A percentile compares a stretch with the other conserved stretches of the same genome.
These are phyloP conservation scores for Cyclostephanos tholiformis DNA, from an alignment of 108 stramenopile species.

Conservation along the genomic window DNA sequence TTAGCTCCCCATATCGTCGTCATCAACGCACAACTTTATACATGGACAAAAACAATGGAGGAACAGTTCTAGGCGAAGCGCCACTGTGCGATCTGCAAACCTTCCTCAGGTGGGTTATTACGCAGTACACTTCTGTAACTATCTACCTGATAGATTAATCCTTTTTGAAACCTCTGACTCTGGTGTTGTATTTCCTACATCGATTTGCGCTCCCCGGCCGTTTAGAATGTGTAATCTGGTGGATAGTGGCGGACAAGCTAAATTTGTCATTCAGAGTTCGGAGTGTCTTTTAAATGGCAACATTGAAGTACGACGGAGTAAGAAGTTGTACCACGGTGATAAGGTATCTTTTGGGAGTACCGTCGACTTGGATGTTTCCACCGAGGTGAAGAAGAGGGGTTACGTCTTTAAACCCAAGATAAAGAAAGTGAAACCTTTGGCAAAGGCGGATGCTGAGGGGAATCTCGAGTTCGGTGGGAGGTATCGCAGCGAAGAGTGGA, in stretches of 20 bases:
- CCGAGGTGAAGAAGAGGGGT: conserved; percentile 25
- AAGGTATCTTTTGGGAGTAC: conserved; percentile 24
- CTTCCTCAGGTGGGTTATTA: not conserved
- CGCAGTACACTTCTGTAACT: not conserved
- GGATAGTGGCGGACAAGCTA: conserved; percentile 1
- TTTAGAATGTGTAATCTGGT: not conserved
- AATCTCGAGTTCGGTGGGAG: conserved; percentile 32
- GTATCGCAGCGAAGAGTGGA: conserved; percentile 39
- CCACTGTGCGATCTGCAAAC: conserved; percentile 4
- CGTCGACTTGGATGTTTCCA: conserved; percentile 18
- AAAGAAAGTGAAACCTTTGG: conserved; percentile 32
- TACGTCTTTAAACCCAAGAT: conserved; percentile 28
- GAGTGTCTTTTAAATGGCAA: conserved; percentile 13
- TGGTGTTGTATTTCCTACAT: not conserved
- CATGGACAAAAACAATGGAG: not conserved
- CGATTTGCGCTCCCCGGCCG: not conserved
- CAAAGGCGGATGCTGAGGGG: conserved; percentile 22
- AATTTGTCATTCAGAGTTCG: not conserved
- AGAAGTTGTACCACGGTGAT: conserved; percentile 27
- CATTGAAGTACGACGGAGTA: conserved; percentile 26
- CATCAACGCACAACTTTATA: not conserved
- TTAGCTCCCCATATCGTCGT: not conserved
- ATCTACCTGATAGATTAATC: too few species aligned
- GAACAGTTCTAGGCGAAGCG: not conserved
- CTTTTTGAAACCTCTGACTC: too few species aligned